These are phyloP conservation scores for Fusarium zealandicum DNA, from an alignment of 2,329 filamentous ascomycete species.

Conservation along the genomic window DNA sequence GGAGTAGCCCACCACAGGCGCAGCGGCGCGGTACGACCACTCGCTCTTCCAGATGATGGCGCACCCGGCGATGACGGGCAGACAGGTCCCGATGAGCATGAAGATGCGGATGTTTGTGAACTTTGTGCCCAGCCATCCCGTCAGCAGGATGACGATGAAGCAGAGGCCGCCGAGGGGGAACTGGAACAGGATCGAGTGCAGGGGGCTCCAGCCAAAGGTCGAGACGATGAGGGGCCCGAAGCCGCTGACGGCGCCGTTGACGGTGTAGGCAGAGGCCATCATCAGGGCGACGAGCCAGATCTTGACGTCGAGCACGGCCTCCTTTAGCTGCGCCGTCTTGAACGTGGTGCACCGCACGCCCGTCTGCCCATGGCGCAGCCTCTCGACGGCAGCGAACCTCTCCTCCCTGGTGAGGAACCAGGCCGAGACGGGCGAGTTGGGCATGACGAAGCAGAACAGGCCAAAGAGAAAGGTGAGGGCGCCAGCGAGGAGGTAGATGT, in stretches of 20 bases:
- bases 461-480: conserved; percentile 70
- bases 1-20: conserved; percentile 74
- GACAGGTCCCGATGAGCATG: conserved; percentile 70
- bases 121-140: conserved; percentile 68
- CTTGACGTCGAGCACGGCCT: conserved; percentile 66
- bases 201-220: conserved; percentile 70
- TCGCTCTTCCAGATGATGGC: conserved; percentile 75
- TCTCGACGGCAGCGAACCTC: conserved; percentile 68
- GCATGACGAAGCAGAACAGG: conserved; percentile 68
- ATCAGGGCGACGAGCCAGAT: conserved; percentile 70
- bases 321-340: conserved; percentile 65
- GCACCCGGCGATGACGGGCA: conserved; percentile 78
- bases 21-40: conserved; percentile 69
- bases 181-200: conserved; percentile 74
- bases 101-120: conserved; percentile 69
- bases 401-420: conserved; percentile 73
- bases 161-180: conserved; percentile 77
- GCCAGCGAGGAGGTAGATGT: conserved; percentile 73
- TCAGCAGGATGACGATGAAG: conserved; percentile 69
- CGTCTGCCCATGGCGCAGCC: conserved; percentile 67
- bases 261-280: conserved; percentile 74
- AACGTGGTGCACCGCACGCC: conserved; percentile 68
- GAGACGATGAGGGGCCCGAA: conserved; percentile 77
- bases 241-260: conserved; percentile 74
- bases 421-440: conserved; percentile 70